phyloP scores from a whole-genome alignment of 2,329 filamentous ascomycete species.

The Fusarium sp. region DNA sequence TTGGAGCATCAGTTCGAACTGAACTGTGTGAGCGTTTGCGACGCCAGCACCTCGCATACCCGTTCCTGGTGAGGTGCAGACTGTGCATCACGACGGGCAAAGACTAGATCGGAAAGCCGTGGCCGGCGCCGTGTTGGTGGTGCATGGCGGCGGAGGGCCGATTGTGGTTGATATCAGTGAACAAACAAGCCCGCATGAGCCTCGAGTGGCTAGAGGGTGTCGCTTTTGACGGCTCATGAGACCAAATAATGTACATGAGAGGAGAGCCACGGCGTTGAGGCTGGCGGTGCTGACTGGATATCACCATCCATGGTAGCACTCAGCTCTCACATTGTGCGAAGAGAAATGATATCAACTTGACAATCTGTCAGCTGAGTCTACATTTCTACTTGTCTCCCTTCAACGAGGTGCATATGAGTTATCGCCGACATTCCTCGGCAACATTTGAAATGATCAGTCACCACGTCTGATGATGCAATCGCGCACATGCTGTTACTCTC shows the following conservation, averaged over 20 bases:
- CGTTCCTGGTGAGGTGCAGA: slow-evolving; percentile 40
- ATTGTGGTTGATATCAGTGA: slow-evolving; percentile 26
- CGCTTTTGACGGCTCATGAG: slow-evolving; percentile 17
- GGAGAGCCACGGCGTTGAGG: slow-evolving; percentile 21
- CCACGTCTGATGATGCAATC: slow-evolving; percentile 35
- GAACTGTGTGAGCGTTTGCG: slow-evolving; percentile 30
- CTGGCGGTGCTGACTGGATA: slow-evolving; percentile 17
- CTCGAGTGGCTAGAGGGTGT: slow-evolving; percentile 12
- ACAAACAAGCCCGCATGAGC: slow-evolving; percentile 23
- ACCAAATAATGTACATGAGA: slow-evolving; percentile 24
- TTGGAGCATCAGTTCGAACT: slow-evolving; percentile 27
- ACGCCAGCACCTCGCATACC: slow-evolving; percentile 26
- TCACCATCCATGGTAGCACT: slow-evolving; percentile 18
- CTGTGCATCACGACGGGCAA: slow-evolving; percentile 25
- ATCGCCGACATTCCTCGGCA: slow-evolving; percentile 36
- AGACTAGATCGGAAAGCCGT: slow-evolving; percentile 37
- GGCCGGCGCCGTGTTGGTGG: slow-evolving; percentile 25
- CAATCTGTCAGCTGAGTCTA: slow-evolving; percentile 35
- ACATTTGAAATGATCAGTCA: slow-evolving; percentile 19
- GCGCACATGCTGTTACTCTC: slow-evolving; percentile 19
- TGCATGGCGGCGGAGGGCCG: slow-evolving; percentile 3
- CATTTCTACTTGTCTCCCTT: slow-evolving; percentile 14
- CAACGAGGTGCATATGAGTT: slow-evolving; percentile 39
- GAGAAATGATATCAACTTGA: slow-evolving; percentile 25
- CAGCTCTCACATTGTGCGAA: slow-evolving; percentile 19